A percentile compares a stretch with the other conserved stretches of the same genome.
Conservation (phyloP, 2,329 filamentous ascomycete genomes). For the Xylaria sp. region DNA sequence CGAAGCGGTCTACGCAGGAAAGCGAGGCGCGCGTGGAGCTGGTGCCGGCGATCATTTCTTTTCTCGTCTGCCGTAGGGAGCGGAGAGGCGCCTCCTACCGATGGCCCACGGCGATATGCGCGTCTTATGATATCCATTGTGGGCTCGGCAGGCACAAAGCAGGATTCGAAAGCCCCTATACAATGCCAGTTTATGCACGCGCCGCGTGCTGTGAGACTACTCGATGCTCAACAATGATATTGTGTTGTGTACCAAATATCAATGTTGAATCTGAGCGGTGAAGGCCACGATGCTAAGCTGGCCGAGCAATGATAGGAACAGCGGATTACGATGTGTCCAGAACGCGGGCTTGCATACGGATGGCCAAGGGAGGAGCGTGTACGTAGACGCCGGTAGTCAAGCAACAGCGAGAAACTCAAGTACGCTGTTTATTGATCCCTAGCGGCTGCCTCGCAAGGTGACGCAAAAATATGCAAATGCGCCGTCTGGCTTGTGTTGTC, state of each 20-base stretch:
- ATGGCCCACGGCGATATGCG: constrained; percentile 62
- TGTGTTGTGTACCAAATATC: constrained; percentile 19
- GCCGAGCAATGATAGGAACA: constrained; percentile 16
- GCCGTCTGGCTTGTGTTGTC: constrained; percentile 17
- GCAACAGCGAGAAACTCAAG: constrained; percentile 28
- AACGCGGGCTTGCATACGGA: constrained; percentile 22
- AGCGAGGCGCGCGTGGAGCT: constrained; percentile 68
- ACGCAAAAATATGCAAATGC: constrained; percentile 17
- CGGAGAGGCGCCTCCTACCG: constrained; percentile 52
- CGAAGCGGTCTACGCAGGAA: constrained; percentile 90
- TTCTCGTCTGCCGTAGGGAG: constrained; percentile 66
- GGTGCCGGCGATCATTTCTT: constrained; percentile 50
- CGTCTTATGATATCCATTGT: constrained; percentile 69
- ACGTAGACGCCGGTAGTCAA: constrained; percentile 37
- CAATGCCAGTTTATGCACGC: constrained; percentile 20
- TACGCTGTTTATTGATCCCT: constrained; percentile 36
- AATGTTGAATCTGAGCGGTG: constrained; percentile 18
- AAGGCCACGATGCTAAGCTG: neutral
- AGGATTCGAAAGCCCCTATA: constrained; percentile 15
- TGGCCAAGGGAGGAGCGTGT: constrained; percentile 30
- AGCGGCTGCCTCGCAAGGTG: constrained; percentile 32
- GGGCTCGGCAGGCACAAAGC: constrained; percentile 35
- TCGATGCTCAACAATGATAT: constrained; percentile 34
- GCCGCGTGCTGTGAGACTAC: constrained; percentile 24
- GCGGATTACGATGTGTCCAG: constrained; percentile 27